A percentile compares a stretch with the other conserved stretches of the same genome.
These are phyloP conservation scores for Calonectria crousiana DNA, from an alignment of 2,329 filamentous ascomycete species.

Conservation along the genomic window DNA sequence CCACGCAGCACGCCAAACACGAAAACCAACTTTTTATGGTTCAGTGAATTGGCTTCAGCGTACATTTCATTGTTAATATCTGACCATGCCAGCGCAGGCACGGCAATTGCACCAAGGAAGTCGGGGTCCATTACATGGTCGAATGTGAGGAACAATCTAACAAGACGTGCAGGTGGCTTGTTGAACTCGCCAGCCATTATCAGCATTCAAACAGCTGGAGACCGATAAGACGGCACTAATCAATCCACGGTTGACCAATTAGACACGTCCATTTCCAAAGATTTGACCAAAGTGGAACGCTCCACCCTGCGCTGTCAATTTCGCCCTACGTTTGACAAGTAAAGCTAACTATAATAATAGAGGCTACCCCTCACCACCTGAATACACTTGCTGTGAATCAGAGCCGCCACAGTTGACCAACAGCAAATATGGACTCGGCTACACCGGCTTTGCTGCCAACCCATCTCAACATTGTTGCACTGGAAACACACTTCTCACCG, in stretches of 20 bases:
- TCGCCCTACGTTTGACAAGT: background rate
- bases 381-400: background rate
- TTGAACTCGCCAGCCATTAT: background rate
- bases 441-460: background rate
- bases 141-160: too few relatives aligned
- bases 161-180: too few relatives aligned
- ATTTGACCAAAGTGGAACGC: background rate
- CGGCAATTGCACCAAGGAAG: too few relatives aligned
- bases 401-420: background rate
- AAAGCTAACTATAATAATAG: background rate
- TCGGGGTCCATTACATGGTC: too few relatives aligned
- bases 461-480: conserved; percentile 27
- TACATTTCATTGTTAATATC: too few relatives aligned
- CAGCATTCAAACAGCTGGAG: background rate
- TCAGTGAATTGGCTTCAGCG: too few relatives aligned
- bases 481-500: conserved; percentile 25
- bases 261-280: background rate
- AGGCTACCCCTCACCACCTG: background rate
- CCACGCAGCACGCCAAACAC: too few relatives aligned
- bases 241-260: background rate
- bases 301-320: background rate
- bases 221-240: background rate
- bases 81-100: too few relatives aligned
- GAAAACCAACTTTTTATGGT: too few relatives aligned
- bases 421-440: background rate